These are phyloP conservation scores for Intubia oerlemansii DNA, from an alignment of 2,329 filamentous ascomycete genomes.

Conservation along the genomic window DNA sequence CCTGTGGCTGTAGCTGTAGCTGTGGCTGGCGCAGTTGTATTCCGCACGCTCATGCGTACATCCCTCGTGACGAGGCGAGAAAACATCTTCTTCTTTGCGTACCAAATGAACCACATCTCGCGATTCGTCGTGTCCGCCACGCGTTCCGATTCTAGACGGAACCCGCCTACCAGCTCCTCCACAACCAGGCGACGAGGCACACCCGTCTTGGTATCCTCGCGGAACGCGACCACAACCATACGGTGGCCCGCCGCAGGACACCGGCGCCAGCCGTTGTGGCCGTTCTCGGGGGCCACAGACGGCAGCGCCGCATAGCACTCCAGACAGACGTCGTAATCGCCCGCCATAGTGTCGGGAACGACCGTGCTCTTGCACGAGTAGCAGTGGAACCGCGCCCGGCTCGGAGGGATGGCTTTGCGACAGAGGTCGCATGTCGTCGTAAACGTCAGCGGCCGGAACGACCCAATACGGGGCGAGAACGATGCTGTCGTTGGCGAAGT, in stretches of 20 bases:
- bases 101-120: conserved; percentile 9
- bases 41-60: conserved; percentile 20
- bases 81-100: conserved; percentile 16
- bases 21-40: neutral
- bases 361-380: conserved; percentile 41
- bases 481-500: conserved; percentile 19
- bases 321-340: conserved; percentile 76
- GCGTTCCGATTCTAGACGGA: conserved; percentile 39
- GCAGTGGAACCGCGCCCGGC: conserved; percentile 58
- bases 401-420: conserved; percentile 46
- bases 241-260: conserved; percentile 55
- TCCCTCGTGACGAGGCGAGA: conserved; percentile 28
- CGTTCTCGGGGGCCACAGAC: conserved; percentile 53
- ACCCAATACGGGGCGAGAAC: conserved; percentile 22
- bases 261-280: conserved; percentile 60
- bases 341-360: conserved; percentile 23
- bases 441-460: conserved; percentile 50
- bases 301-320: conserved; percentile 48
- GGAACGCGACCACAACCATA: conserved; percentile 64
- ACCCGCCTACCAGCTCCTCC: conserved; percentile 58
- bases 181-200: conserved; percentile 48
- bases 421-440: conserved; percentile 64
- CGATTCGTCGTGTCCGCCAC: conserved; percentile 11
- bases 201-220: conserved; percentile 29
- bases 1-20: neutral